These are phyloP conservation scores for Micractinium conductrix DNA, from an alignment of 139 green algal genomes.

Conservation along the genomic window DNA sequence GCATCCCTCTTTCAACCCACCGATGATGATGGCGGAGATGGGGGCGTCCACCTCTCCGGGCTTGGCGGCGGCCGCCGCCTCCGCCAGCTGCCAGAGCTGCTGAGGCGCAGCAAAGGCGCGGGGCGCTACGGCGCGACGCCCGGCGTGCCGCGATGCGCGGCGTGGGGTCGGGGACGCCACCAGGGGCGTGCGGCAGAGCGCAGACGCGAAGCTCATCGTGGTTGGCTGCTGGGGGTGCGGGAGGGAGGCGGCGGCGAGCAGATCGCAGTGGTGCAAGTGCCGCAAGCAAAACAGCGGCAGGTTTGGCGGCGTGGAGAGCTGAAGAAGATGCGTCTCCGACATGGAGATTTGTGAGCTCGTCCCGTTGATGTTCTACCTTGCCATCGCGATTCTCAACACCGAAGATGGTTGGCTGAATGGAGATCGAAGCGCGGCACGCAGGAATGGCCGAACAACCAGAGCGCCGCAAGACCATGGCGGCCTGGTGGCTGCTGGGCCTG, in stretches of 20 bases:
- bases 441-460: background rate
- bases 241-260: no score
- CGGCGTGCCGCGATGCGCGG: background rate
- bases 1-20: background rate
- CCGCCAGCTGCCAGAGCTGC: background rate
- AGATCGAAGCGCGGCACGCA: background rate
- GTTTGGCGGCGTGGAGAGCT: no score
- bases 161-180: background rate
- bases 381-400: no score
- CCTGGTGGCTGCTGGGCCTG: constrained; percentile 60
- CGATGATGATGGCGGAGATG: constrained; percentile 12
- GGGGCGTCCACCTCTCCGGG: constrained; percentile 43
- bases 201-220: background rate
- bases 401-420: no score
- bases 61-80: background rate
- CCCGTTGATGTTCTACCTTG: background rate
- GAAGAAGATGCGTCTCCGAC: background rate
- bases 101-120: background rate
- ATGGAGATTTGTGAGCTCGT: background rate
- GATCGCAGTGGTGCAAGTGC: no score
- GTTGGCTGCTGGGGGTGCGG: background rate
- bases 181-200: background rate
- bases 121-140: background rate
- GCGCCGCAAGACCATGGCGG: constrained; percentile 5
- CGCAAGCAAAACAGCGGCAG: no score